Percentiles rank a stretch among this genome's conserved stretches.
These are phyloP conservation scores for Irpex lacteus DNA, from an alignment of 1,284 basidiomycete species.

Conservation along the genomic window DNA sequence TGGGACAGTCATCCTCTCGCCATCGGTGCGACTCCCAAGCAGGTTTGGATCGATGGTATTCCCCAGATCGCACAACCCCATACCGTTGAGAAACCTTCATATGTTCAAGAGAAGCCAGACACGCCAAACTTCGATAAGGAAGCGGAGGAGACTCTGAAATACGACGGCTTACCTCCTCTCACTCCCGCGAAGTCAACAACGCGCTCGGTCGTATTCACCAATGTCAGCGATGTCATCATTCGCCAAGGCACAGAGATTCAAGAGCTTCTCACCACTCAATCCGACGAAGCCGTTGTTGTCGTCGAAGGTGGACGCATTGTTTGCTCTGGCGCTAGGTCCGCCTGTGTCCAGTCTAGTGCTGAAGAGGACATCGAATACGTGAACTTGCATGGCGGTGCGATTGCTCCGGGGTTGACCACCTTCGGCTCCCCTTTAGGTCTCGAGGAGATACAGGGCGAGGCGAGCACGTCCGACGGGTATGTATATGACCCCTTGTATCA, in stretches of 20 bases:
- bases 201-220: conserved; percentile 51
- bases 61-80: conserved; percentile 47
- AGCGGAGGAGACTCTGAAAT: conserved; percentile 47
- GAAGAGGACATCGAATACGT: conserved; percentile 26
- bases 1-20: conserved; percentile 80
- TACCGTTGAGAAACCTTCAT: conserved; percentile 42
- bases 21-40: conserved; percentile 67
- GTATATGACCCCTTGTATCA: conserved; percentile 49
- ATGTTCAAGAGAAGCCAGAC: conserved; percentile 49
- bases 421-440: conserved; percentile 36
- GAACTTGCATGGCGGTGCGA: conserved; percentile 39
- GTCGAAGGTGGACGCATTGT: conserved; percentile 40
- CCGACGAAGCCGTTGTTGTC: conserved; percentile 30
- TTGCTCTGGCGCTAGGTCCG: conserved; percentile 36
- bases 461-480: conserved; percentile 41
- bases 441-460: conserved; percentile 39
- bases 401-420: conserved; percentile 38
- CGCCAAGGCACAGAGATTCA: conserved; percentile 10
- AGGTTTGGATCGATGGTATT: conserved; percentile 72
- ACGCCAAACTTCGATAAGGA: conserved; percentile 66
- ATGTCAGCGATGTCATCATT: conserved; percentile 48
- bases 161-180: conserved; percentile 67
- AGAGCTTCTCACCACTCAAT: conserved; percentile 18
- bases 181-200: conserved; percentile 33
- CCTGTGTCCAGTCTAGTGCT: conserved; percentile 29